Evolutionary conservation across 1,284 basidiomycete species (phyloP).

Genomic region (Trametes versicolor): DNA sequence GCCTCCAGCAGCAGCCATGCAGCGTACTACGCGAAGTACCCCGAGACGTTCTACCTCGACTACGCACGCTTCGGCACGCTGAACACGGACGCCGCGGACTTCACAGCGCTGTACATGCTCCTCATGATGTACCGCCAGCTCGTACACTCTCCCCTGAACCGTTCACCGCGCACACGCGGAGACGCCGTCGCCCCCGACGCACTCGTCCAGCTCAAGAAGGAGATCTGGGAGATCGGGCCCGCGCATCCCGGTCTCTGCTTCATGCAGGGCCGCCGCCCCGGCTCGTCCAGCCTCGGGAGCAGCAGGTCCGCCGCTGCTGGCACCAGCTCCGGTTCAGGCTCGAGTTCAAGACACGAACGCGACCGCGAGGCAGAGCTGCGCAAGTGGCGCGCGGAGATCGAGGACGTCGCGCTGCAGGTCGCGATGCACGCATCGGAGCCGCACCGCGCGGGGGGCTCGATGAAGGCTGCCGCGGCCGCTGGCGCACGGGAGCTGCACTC

Average conservation of each 20-base stretch:
- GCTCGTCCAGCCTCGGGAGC: slow-evolving; percentile 23
- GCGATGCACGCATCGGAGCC: slow-evolving; percentile 46
- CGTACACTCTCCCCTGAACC: slow-evolving; percentile 51
- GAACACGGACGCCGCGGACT: slow-evolving; percentile 79
- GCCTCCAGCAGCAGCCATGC: slow-evolving; percentile 39
- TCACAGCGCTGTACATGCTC: slow-evolving; percentile 83
- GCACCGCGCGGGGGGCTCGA: slow-evolving; percentile 7
- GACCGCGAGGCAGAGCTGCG: slow-evolving; percentile 44
- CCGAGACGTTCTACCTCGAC: slow-evolving; percentile 90
- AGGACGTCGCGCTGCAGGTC: slow-evolving; percentile 48
- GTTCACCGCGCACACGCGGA: slow-evolving; percentile 15
- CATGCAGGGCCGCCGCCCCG: slow-evolving; percentile 41
- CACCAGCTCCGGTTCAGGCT: not conserved
- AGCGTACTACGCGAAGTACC: slow-evolving; percentile 55
- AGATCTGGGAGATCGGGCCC: slow-evolving; percentile 81
- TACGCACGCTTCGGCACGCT: slow-evolving; percentile 76
- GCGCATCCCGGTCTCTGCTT: slow-evolving; percentile 66
- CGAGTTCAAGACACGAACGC: slow-evolving; percentile 29
- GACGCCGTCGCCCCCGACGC: slow-evolving; percentile 49
- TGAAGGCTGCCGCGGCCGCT: not conserved
- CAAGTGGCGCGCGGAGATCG: slow-evolving; percentile 52
- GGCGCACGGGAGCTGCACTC: slow-evolving; percentile 40
- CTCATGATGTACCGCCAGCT: slow-evolving; percentile 84
- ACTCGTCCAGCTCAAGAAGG: slow-evolving; percentile 71
- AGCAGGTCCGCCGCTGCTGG: not conserved